Evolutionary conservation across 495 filamentous ascomycete species (phyloP).

Genomic region (Aspergillus bridgeri): DNA sequence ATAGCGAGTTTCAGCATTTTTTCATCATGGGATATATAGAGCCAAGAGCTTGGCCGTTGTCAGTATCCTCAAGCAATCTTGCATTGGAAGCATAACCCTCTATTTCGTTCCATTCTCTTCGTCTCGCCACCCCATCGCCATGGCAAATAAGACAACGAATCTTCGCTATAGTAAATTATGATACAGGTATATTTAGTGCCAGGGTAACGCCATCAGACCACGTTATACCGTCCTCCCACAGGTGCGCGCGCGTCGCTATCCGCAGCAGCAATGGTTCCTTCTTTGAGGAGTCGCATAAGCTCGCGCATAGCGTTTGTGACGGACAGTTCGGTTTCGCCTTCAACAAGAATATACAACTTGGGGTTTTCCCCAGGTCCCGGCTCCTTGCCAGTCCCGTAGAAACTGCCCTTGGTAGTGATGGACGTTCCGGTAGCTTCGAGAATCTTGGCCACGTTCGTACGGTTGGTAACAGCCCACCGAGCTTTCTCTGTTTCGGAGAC

Average conservation of each 20-base stretch:
- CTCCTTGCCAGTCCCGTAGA: constrained; percentile 78
- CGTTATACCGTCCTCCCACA: constrained; percentile 82
- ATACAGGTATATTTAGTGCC: constrained; percentile 17
- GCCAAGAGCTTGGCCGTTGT: background rate
- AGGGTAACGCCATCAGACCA: constrained; percentile 52
- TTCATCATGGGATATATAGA: too few relatives aligned
- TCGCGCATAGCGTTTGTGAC: constrained; percentile 91
- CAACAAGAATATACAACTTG: constrained; percentile 95
- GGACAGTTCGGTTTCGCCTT: constrained; percentile 91
- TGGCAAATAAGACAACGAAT: background rate
- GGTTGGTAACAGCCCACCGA: constrained; percentile 96
- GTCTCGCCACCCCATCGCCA: background rate
- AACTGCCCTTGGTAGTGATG: constrained; percentile 95
- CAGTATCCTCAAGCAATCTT: background rate
- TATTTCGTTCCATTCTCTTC: background rate
- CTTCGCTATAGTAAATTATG: constrained; percentile 4
- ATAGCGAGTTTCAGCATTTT: background rate
- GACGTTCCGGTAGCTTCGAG: constrained; percentile 91
- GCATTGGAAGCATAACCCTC: background rate
- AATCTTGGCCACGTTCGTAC: constrained; percentile 98
- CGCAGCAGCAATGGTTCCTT: constrained; percentile 87
- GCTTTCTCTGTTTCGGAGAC: constrained; percentile 68
- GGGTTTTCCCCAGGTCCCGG: constrained; percentile 69
- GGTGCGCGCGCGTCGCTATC: constrained; percentile 79
- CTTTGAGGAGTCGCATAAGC: constrained; percentile 79